Evolutionary conservation across 2,329 filamentous ascomycete species (phyloP), one percentile per base, ranked within the genome.

Genomic region (Ceratocystis cubensis): DNA sequence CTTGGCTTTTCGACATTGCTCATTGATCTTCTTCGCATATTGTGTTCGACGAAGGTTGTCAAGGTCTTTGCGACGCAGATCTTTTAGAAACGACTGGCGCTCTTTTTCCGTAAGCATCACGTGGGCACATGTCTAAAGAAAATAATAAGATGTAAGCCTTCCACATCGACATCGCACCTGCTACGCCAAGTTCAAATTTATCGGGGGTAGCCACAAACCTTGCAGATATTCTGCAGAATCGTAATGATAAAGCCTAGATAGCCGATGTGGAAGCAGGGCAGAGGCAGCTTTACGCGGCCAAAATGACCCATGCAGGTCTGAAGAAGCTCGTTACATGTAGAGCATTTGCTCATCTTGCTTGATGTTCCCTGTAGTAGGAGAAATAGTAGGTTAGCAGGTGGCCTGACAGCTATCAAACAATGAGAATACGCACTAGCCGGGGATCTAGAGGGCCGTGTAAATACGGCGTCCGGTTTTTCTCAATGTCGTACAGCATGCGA

Each of bases 201-300:
- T 15, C 4, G 37, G 37, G 37, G 37, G 37, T 30, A 45, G n/a
- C 10, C 30, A 62, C 73, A 56, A 73, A 82, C 77, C 73, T 96
- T 99, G 85, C 94, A 99, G 70, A 99, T 95, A 73, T 94, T 88
- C 74, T 97, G 92, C 28, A 99, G 81, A 66, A 96, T 92, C 57
- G 87, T 87, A 73, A 96, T 93, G 70, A 94, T 91, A 74, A 95
- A 91, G 74, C 91, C 94, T 72, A 99, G 84, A 74, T 96, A 99
- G 46, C 94, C 94, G 70, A 97, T 91, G 74, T 99, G 94, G 73
- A 97, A 97, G 56, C 88, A 91, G 3, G 94, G 94, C 64, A 99
- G 80, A 1, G 93, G 90, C 15, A 99, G 83, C 72, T 89, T 86
- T 72, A 99, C 88, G 76, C 96, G 88, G 61, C 94, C 94, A 73